phyloP scores from a whole-genome alignment of 106 monocot species.

The Triglochin maritima region DNA sequence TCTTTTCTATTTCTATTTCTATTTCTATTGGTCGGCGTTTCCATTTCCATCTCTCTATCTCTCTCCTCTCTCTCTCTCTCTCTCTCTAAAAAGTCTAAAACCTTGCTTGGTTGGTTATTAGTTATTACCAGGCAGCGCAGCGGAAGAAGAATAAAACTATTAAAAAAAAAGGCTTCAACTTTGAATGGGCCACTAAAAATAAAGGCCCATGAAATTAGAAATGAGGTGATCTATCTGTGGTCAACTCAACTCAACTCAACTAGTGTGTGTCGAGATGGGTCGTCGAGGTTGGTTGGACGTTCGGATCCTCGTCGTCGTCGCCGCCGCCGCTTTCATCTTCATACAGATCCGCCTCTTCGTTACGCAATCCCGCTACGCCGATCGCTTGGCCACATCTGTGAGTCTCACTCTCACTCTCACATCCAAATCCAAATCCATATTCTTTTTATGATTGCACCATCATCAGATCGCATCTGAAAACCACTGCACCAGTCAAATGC shows the following conservation, averaged over 20 bases:
- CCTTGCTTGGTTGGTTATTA: too few relatives aligned
- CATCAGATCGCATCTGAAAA: conserved; percentile 76
- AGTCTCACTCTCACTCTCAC: conserved; percentile 5
- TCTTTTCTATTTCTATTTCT: conserved; percentile 1
- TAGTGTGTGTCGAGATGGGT: conserved; percentile 46
- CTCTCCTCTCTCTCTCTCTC: too few relatives aligned
- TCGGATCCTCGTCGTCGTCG: conserved; percentile 54
- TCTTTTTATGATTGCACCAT: background rate
- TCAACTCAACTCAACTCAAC: too few relatives aligned
- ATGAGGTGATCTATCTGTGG: too few relatives aligned
- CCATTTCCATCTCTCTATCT: background rate
- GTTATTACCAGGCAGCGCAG: too few relatives aligned
- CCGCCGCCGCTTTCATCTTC: conserved; percentile 59
- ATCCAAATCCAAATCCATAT: background rate
- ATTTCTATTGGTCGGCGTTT: background rate
- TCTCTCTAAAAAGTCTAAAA: too few relatives aligned
- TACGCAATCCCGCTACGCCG: conserved; percentile 66
- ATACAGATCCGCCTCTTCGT: conserved; percentile 76
- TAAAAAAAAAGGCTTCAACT: too few relatives aligned
- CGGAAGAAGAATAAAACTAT: too few relatives aligned
- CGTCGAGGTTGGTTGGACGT: conserved; percentile 25
- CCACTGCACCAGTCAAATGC: conserved; percentile 61
- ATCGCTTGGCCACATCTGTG: conserved; percentile 56
- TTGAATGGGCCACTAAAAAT: too few relatives aligned
- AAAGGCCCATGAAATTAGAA: too few relatives aligned